Base-by-base conservation (phyloP, 2,329 filamentous ascomycete species). In the Exophiala viscosa region DNA sequence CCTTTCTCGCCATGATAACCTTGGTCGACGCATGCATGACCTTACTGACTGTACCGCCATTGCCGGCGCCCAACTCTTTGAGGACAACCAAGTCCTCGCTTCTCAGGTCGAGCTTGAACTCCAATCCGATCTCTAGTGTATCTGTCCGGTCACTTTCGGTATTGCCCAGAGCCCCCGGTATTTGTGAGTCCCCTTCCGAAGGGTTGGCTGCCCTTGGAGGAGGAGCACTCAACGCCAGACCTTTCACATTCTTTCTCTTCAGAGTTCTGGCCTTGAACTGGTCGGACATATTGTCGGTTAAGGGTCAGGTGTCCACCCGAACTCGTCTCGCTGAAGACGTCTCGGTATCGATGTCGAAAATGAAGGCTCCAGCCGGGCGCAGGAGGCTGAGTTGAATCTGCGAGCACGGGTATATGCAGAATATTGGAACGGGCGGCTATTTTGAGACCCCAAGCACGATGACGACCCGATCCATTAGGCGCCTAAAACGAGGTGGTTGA, bases 161-260 rank as follows among this genome's bases (percentile, higher is more conserved):
- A 65, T 84, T 83, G 18, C 76, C 80, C 50, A 78, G 63, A 54
- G 81, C 77, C 23, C 82, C 83, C 7, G 82, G 79, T 48, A 80
- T 73, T 65, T 84, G 83, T 42, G 78, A 69, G 66, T 86, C 88
- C 55, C 83, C 85, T 64, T 90, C 87, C 41, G 88, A 86, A 28
- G 88, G 85, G 48, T 85, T 82, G 45, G 82, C 76, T 57, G 77
- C 66, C 60, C 90, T 89, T 38, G 89, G 86, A 42, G 87, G 80
- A 18, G 87, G 84, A 45, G 88, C 85, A 65, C 84, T 91, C 67
- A 99, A 79, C 62, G 90, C 91, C 45, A 99, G 85, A 34, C 91
- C 92, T 76, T 97, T 97, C 72, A 95, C 87, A 70, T 99, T 99
- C 83, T 97, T 96, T 79, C 92, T 87, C 85, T 96, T 97, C 85